Base-by-base conservation (phyloP, 2,329 filamentous ascomycete species). In the Ophiostoma fasciatum region DNA sequence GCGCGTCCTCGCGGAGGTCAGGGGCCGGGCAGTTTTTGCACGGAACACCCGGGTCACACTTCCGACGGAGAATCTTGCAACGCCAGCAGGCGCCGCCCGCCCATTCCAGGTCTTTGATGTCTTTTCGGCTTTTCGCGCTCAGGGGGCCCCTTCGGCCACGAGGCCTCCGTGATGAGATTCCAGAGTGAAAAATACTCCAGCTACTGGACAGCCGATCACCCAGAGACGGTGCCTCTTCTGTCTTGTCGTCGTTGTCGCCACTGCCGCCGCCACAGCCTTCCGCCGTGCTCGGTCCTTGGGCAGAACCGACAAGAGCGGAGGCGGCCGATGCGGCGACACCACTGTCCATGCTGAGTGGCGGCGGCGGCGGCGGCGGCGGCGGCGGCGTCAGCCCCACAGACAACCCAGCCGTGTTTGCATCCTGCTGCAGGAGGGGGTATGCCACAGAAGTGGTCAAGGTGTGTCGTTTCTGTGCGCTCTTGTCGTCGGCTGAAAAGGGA, bases 41-140 rank as follows among this genome's bases (percentile, higher is more conserved):
- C 3, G 49, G 46, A 17, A 36, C 43, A 4, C 46, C 48, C 0
- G 49, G 46, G 19, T 52, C 50, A 28, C 51, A 53, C 44, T 52
- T 36, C 1, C 51, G 48, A 3, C 49, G 44, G 4, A 53, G 44
- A 2, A 52, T 51, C 35, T 51, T 51, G 42, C 51, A 53, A 14
- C 51, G 43, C 51, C 51, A 53, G 29, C 51, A 53, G 5, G 51
- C 51, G 12, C 51, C 51, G 8, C 50, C 50, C 1, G 42, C 50
- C 20, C 41, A 46, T 27, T 53, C 51, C 3, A 53, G 36, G 3
- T 45, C 47, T 21, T 47, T 48, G 40, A 53, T 53, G 28, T 48
- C 50, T 8, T 49, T 47, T 5, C 51, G 46, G 28, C 49, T 48
- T 25, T 47, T 48, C 12, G 48, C 48, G 9, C 44, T 51, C 5